Conservation (phyloP, 257 asterid species). For the Solanum stenotomum region DNA sequence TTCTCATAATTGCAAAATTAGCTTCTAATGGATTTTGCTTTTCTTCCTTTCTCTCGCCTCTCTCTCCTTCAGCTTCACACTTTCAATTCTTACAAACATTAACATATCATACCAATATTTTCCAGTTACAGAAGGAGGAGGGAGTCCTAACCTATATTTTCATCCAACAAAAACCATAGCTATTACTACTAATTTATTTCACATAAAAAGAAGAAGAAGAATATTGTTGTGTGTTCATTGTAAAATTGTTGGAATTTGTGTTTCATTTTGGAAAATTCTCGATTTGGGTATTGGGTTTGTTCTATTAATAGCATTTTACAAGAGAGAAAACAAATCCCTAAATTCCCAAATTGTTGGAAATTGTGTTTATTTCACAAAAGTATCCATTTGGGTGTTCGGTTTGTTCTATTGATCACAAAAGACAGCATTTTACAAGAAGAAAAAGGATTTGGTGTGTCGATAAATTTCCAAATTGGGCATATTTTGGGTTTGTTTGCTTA, state of each 20-base stretch:
- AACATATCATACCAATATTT: not conserved
- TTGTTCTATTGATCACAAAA: not conserved
- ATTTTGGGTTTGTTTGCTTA: not conserved
- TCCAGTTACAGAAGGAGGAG: not conserved
- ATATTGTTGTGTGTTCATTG: not conserved
- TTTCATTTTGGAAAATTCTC: not conserved
- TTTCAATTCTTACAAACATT: not conserved
- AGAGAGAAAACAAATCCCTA: not conserved
- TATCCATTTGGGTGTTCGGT: not conserved
- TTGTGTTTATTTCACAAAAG: not conserved
- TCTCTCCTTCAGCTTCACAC: not conserved
- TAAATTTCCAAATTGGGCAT: not conserved
- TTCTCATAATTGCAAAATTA: not conserved
- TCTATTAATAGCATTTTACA: not conserved
- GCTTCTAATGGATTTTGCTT: not conserved
- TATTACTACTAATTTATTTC: not conserved
- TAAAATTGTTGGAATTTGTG: not conserved
- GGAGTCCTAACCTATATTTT: not conserved
- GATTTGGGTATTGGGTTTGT: not conserved
- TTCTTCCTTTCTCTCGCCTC: not conserved
- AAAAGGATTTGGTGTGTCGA: not conserved
- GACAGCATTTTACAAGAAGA: not conserved
- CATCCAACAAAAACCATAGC: not conserved
- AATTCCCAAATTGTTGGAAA: not conserved
- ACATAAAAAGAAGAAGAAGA: not conserved